Evolutionary conservation across 768 basidiomycete species (phyloP), one percentile per base, ranked within the genome.

Genomic region (Serendipita indica): DNA sequence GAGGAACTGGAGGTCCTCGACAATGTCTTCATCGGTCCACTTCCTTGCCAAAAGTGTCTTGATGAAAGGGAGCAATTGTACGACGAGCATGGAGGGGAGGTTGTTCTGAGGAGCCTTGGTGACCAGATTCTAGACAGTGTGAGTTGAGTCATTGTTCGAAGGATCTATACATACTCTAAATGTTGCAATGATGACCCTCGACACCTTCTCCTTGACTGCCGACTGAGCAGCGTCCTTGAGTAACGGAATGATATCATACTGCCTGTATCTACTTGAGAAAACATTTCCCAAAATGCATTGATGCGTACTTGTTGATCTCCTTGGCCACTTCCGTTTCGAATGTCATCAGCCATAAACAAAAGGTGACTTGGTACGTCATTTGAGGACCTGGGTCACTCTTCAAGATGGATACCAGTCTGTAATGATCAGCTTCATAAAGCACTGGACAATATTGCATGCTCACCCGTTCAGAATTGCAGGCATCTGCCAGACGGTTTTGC

Each of bases 121-220:
- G n/a, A 97, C 80, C 16, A 99, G 75, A 68, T 98, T 98, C 86
- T 93, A 68, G 6, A 14, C 39, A 20, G 37, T 16, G 60, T 62
- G 57, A 33, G 30, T 58, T 60, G 25, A 45, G 45, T 1, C 7
- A 35, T 27, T 12, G 62, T 18, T 35, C 35, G 39, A 27, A 6
- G 32, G 18, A 30, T 27, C 27, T 25, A 43, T 16, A 60, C 43
- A n/a, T 65, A 91, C 92, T 57, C 87, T 76, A 72, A 97, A 89
- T 1, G 93, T 90, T 13, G 96, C 89, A 34, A 97, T 76, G 58
- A 93, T 82, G 13, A 98, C 86, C 6, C 96, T 83, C 61, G 90
- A 86, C 28, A 99, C 89, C 70, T 99, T 99, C 73, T 98, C 94
- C 70, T 99, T 99, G 32, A 88, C 86, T 3, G 93, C 93, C 3